Percentiles rank a stretch among this genome's conserved stretches.
Conservation (phyloP, 495 filamentous ascomycete species). For the Margaritispora aquatica region DNA sequence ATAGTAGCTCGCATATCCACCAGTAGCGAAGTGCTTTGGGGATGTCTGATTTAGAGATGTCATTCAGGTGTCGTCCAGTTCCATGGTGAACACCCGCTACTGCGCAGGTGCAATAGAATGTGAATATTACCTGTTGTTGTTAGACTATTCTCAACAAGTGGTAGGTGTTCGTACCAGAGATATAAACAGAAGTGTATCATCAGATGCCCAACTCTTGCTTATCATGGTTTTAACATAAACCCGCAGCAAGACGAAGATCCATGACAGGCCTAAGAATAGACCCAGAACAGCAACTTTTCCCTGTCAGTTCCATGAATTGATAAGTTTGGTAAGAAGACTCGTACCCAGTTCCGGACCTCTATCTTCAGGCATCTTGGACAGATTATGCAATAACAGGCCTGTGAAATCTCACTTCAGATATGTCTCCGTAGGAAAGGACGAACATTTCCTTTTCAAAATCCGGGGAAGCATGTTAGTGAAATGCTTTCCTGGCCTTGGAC, state of each 20-base stretch:
- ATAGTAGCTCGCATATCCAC: conserved; percentile 29
- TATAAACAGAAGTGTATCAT: conserved; percentile 15
- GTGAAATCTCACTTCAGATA: background rate
- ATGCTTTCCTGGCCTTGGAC: background rate
- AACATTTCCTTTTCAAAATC: no score
- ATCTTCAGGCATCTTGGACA: conserved; percentile 1
- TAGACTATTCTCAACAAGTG: no score
- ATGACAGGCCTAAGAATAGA: conserved; percentile 15
- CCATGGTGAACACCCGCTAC: conserved; percentile 14
- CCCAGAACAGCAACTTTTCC: conserved; percentile 16
- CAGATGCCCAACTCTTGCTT: conserved; percentile 16
- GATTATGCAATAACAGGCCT: background rate
- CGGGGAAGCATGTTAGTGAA: background rate
- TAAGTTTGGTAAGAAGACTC: background rate
- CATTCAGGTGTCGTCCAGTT: conserved; percentile 9
- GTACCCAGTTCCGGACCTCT: conserved; percentile 14
- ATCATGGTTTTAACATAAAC: conserved; percentile 18
- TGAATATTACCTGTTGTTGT: conserved; percentile 19
- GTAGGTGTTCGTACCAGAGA: conserved; percentile 20
- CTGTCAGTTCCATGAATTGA: background rate
- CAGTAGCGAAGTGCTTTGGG: conserved; percentile 15
- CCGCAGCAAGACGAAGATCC: conserved; percentile 17
- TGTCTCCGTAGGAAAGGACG: no score
- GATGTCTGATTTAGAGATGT: conserved; percentile 8
- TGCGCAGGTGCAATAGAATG: conserved; percentile 5